These are phyloP conservation scores for Kickxella alabastrina DNA, from an alignment of 192 early-diverging fungal species.

Conservation along the genomic window DNA sequence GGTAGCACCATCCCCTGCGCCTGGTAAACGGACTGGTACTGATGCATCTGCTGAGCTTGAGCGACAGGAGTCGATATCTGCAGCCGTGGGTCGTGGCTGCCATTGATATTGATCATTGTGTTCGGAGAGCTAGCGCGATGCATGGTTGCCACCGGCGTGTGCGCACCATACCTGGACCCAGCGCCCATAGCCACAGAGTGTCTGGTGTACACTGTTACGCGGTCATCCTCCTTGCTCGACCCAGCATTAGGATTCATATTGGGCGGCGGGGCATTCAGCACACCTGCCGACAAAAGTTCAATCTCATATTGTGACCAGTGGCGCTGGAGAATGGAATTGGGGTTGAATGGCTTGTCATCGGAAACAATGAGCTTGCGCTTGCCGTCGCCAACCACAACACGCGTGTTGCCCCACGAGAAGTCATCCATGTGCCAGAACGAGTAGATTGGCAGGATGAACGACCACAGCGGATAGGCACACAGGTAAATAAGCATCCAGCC, in stretches of 20 bases:
- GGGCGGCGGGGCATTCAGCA: conserved; percentile 42
- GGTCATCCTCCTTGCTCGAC: conserved; percentile 39
- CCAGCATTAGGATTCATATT: conserved; percentile 43
- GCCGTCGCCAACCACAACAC: conserved; percentile 69
- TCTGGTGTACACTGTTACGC: conserved; percentile 23
- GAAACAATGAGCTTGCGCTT: conserved; percentile 61
- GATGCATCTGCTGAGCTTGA: conserved; percentile 34
- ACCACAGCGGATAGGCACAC: conserved; percentile 86
- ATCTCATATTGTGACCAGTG: conserved; percentile 87
- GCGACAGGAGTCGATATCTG: conserved; percentile 36
- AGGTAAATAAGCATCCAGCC: conserved; percentile 88
- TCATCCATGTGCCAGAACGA: conserved; percentile 99
- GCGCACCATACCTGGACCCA: conserved; percentile 6
- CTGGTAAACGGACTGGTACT: conserved; percentile 16
- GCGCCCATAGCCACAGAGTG: conserved; percentile 22
- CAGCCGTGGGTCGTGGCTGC: conserved; percentile 29
- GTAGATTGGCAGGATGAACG: conserved; percentile 87
- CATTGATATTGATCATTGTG: conserved; percentile 14
- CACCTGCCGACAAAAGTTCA: conserved; percentile 55
- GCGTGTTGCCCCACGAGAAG: conserved; percentile 98
- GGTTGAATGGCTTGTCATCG: conserved; percentile 83
- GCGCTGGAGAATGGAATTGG: conserved; percentile 76
- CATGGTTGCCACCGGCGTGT: conserved; percentile 12
- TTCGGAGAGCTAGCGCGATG: conserved; percentile 30
- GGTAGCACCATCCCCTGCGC: background rate